Evolutionary conservation across 352 stramenopile species (phyloP).

Genomic region (Globisporangium nagaii): DNA sequence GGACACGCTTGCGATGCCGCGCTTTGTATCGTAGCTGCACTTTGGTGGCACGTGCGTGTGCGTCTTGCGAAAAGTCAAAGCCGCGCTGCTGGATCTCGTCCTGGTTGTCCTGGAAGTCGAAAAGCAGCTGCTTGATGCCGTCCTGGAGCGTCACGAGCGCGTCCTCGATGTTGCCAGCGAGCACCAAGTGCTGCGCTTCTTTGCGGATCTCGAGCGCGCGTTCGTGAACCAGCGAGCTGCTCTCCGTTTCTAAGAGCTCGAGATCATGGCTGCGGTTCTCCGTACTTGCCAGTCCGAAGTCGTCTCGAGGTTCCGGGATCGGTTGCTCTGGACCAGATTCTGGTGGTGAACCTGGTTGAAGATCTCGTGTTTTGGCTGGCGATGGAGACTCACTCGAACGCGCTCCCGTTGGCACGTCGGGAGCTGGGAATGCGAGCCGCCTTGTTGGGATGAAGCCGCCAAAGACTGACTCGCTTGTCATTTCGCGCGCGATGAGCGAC

Average conservation of each 20-base stretch:
- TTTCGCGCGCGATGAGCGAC: constrained; percentile 44
- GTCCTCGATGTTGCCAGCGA: constrained; percentile 21
- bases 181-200: constrained; percentile 12
- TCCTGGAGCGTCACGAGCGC: constrained; percentile 37
- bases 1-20: constrained; percentile 22
- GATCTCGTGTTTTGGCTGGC: neutral
- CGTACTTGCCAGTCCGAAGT: neutral
- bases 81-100: constrained; percentile 16
- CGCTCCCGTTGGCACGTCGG: neutral
- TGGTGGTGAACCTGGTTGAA: neutral
- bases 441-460: constrained; percentile 31
- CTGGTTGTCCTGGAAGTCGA: constrained; percentile 31
- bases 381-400: too few species aligned
- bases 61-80: constrained; percentile 41
- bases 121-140: constrained; percentile 40
- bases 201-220: constrained; percentile 17
- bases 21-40: constrained; percentile 34
- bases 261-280: neutral
- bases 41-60: constrained; percentile 24
- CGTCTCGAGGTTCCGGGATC: neutral
- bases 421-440: constrained; percentile 20
- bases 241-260: neutral
- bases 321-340: neutral
- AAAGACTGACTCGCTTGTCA: constrained; percentile 54
- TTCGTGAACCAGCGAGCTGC: constrained; percentile 2